Conservation (phyloP, 2,329 filamentous ascomycete species). For the Coleophoma cylindrospora region DNA sequence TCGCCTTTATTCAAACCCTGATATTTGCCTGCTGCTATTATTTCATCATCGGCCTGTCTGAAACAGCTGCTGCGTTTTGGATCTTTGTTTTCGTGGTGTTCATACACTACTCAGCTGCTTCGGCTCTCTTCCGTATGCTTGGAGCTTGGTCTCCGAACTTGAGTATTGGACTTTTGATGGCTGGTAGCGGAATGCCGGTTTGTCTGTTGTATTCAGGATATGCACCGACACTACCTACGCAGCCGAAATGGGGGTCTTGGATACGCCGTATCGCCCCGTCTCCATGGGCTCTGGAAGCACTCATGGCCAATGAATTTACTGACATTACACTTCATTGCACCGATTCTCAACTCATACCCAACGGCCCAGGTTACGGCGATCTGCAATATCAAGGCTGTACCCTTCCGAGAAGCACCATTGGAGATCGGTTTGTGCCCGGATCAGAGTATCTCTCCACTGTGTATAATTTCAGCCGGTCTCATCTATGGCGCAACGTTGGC, state of each 20-base stretch:
- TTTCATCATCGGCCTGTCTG: too few species aligned
- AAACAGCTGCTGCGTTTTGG: too few species aligned
- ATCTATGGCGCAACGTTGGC: conserved; percentile 59
- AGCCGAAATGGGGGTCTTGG: conserved; percentile 75
- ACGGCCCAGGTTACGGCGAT: conserved; percentile 1
- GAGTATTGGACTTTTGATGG: too few species aligned
- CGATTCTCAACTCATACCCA: conserved; percentile 17
- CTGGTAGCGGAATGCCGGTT: too few species aligned
- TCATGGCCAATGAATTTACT: conserved; percentile 77
- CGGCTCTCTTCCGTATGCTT: too few species aligned
- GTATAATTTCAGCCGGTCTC: conserved; percentile 48
- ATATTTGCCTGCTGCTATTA: too few species aligned
- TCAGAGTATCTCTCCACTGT: conserved; percentile 46
- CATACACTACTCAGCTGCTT: too few species aligned
- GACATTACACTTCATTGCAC: conserved; percentile 4
- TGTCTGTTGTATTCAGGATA: too few species aligned
- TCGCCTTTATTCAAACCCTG: conserved; percentile 20
- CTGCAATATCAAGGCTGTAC: conserved; percentile 35
- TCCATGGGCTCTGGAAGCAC: conserved; percentile 70
- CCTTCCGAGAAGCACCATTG: conserved; percentile 48
- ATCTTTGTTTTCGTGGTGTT: too few species aligned
- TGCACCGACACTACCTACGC: too few species aligned
- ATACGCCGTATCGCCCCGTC: conserved; percentile 58
- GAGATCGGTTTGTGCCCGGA: conserved; percentile 45
- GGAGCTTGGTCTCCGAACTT: too few species aligned